Percentiles rank a stretch among this genome's conserved stretches.
These are phyloP conservation scores for Phyllosticta paracitricarpa DNA, from an alignment of 2,329 filamentous ascomycete genomes.

Conservation along the genomic window DNA sequence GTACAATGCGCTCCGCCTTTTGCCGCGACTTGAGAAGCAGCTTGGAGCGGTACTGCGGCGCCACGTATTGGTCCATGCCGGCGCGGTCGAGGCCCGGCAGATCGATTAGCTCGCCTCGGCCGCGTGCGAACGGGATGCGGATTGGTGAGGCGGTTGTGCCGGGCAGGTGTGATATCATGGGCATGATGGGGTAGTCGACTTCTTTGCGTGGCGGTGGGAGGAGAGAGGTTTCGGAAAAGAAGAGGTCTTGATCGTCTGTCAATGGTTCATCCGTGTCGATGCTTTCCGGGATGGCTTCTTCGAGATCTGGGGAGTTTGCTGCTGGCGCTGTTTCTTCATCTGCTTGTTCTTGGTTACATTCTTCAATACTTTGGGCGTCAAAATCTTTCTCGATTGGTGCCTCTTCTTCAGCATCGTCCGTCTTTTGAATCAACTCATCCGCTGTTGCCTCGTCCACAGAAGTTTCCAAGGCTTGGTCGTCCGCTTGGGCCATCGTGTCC, in stretches of 20 bases:
- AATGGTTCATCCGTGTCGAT: background rate
- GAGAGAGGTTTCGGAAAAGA: conserved; percentile 35
- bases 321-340: background rate
- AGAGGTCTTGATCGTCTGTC: background rate
- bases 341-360: conserved; percentile 12
- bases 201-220: conserved; percentile 69
- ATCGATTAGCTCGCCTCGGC: conserved; percentile 85
- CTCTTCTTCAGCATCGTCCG: no score
- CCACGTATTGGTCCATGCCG: conserved; percentile 59
- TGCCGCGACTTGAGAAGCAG: conserved; percentile 73
- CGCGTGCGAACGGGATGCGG: conserved; percentile 76
- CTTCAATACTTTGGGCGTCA: background rate
- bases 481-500: conserved; percentile 18
- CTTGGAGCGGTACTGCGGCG: conserved; percentile 52
- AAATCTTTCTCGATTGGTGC: background rate
- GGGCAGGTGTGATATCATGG: conserved; percentile 73
- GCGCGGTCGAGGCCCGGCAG: conserved; percentile 75
- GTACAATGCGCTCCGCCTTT: conserved; percentile 58
- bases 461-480: conserved; percentile 16
- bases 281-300: conserved; percentile 10
- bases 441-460: background rate
- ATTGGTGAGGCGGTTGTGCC: conserved; percentile 95
- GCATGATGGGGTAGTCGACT: conserved; percentile 71
- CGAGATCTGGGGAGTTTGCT: conserved; percentile 15
- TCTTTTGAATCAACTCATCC: background rate